A percentile compares a stretch with the other conserved stretches of the same genome.
phyloP scores from a whole-genome alignment of 768 basidiomycete genomes.

The Phanerochaete carnosa region DNA sequence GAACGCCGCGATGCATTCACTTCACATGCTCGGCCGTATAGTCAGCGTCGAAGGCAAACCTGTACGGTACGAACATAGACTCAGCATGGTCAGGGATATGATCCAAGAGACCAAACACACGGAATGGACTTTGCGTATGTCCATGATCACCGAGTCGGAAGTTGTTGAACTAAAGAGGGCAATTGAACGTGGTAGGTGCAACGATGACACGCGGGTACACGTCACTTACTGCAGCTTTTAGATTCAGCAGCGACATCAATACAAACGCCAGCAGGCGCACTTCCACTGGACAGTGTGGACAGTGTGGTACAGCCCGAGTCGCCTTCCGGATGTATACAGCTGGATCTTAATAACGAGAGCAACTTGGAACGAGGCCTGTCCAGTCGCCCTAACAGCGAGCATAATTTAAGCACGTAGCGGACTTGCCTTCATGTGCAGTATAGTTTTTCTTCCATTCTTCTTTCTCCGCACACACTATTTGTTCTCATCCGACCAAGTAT shows the following conservation, averaged over 20 bases:
- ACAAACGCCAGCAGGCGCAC: no score
- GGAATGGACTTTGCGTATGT: conserved; percentile 7
- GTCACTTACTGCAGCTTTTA: neutral
- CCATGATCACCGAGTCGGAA: neutral
- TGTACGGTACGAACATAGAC: neutral
- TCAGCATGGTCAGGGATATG: conserved; percentile 4
- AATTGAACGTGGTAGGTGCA: neutral
- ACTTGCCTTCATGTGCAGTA: no score
- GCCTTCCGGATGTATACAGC: neutral
- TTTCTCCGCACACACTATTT: no score
- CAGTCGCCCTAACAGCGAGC: no score
- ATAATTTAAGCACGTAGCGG: no score
- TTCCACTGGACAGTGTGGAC: neutral
- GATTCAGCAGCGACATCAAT: neutral
- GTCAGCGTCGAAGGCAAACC: neutral
- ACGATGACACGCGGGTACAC: no score
- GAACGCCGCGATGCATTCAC: conserved; percentile 2
- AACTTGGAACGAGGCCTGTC: neutral
- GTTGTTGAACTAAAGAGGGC: neutral
- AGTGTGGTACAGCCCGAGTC: neutral
- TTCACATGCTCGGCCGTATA: conserved; percentile 7
- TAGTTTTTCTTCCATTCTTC: no score
- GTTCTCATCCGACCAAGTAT: no score
- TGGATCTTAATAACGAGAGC: neutral
- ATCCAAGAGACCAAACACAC: neutral